phyloP scores from a whole-genome alignment of 2,329 filamentous ascomycete genomes.

The Alternaria triticina region DNA sequence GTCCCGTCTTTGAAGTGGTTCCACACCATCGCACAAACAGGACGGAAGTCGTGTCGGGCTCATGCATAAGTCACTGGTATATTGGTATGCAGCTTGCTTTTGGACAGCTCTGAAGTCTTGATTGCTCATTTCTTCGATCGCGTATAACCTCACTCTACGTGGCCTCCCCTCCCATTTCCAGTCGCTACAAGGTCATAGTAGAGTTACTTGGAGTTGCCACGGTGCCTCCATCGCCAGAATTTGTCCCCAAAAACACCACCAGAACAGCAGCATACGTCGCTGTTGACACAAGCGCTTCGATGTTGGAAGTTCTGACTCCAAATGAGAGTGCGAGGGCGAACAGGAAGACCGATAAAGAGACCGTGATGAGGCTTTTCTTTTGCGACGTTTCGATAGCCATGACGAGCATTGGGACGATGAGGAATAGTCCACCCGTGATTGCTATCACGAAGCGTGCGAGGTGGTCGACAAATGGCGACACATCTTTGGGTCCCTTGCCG shows the following conservation, averaged over 20 bases:
- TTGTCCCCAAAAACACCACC: neutral
- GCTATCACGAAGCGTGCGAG: neutral
- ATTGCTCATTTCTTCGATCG: too few relatives aligned
- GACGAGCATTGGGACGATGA: neutral
- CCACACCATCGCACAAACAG: neutral
- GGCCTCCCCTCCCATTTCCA: neutral
- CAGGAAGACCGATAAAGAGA: fast-evolving
- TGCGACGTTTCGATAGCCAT: neutral
- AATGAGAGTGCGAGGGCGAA: neutral
- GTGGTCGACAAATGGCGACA: neutral
- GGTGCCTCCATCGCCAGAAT: neutral
- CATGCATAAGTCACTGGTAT: too few relatives aligned
- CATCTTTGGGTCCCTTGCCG: neutral
- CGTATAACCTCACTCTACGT: too few relatives aligned
- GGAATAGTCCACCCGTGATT: neutral
- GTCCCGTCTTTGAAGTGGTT: neutral
- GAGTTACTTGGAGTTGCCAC: neutral
- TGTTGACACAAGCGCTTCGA: neutral
- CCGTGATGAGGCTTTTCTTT: neutral
- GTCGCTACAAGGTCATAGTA: neutral
- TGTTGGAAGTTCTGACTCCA: neutral
- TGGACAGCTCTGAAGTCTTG: too few relatives aligned
- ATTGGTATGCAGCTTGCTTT: too few relatives aligned
- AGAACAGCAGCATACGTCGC: neutral
- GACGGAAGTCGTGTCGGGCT: too few relatives aligned